Conservation (phyloP, 2,329 filamentous ascomycete genomes). For the Sporothrix globosa region DNA sequence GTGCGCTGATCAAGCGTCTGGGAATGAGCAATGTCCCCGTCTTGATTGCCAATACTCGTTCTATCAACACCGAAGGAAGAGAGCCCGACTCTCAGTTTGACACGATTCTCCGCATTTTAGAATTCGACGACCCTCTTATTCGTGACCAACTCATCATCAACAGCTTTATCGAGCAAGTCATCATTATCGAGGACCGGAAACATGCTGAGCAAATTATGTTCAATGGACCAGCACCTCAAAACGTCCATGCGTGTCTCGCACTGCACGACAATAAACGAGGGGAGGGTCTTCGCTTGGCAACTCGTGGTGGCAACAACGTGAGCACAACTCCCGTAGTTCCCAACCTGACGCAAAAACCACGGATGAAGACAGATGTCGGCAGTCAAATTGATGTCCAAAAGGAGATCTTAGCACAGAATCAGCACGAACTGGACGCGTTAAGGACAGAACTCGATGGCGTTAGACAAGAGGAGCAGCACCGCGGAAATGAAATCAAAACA, state of each 20-base stretch:
- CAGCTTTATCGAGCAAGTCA: constrained; percentile 78
- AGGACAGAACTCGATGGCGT: constrained; percentile 53
- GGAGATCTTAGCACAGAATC: constrained; percentile 57
- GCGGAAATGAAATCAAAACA: constrained; percentile 52
- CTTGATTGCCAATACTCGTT: constrained; percentile 63
- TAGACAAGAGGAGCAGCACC: constrained; percentile 54
- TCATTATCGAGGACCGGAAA: constrained; percentile 70
- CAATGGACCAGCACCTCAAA: constrained; percentile 61
- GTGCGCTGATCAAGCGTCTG: constrained; percentile 63
- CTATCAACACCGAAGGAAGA: constrained; percentile 62
- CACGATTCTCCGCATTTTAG: constrained; percentile 78
- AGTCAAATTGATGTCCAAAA: constrained; percentile 62
- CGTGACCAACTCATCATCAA: constrained; percentile 83
- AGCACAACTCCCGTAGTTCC: constrained; percentile 46
- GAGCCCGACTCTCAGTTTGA: constrained; percentile 75
- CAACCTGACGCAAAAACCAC: constrained; percentile 57
- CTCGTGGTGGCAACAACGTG: constrained; percentile 47
- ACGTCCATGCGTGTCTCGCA: constrained; percentile 74
- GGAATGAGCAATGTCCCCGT: constrained; percentile 58
- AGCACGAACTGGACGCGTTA: constrained; percentile 57
- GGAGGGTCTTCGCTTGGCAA: constrained; percentile 62
- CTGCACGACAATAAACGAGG: constrained; percentile 64
- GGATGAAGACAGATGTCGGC: constrained; percentile 80
- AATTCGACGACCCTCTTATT: constrained; percentile 79
- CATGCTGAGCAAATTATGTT: constrained; percentile 73